Evolutionary conservation across 2,329 filamentous ascomycete genomes (phyloP), one percentile per base, ranked within the genome.

Genomic region (Epichloe typhina): DNA sequence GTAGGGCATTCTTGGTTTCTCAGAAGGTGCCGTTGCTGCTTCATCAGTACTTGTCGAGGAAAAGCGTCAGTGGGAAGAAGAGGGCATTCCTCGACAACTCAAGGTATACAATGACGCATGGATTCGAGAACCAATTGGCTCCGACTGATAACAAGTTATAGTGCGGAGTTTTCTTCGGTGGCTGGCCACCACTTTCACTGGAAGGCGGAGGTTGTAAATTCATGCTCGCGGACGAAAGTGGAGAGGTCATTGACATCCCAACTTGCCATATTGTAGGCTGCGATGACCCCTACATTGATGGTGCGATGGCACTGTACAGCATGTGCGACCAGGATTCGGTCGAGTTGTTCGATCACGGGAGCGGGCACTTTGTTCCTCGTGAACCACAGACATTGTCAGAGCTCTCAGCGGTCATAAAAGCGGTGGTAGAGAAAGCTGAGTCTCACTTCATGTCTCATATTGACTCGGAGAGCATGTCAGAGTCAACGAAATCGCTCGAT

Each of bases 341-440:
- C 0, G 69, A 72, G 36, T 68, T 83, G n/a, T 83, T 83, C 53
- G 80, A 84, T 56, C 79, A 82, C 54, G 80, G 77, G 4, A 82
- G 82, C 57, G 80, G 80, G 0, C 80, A 84, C 58, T 82, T 77
- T 0, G 66, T 83, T 4, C 80, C 80, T 0, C 67, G 77, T 53
- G 75, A 78, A 50, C 68, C 67, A 50, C 66, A 65, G 13, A 73
- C 72, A 0, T 67, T 76, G 50, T 67, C 67, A 54, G 73, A 76
- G 55, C 61, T 77, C 13, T 68, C 47, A 1, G 37, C 39, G 13
- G 42, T 36, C 36, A 48, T 57, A n/a, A 9, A 4, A 21, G n/a
- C 17, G 17, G 9, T 48, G 46, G 13, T 36, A 13, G 26, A 48
- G n/a, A 41, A 42, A 8, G 26, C 13, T 4, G 46, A 48, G 12